Evolutionary conservation across 306 rosid genomes (phyloP).

Genomic region (Ceratonia siliqua): DNA sequence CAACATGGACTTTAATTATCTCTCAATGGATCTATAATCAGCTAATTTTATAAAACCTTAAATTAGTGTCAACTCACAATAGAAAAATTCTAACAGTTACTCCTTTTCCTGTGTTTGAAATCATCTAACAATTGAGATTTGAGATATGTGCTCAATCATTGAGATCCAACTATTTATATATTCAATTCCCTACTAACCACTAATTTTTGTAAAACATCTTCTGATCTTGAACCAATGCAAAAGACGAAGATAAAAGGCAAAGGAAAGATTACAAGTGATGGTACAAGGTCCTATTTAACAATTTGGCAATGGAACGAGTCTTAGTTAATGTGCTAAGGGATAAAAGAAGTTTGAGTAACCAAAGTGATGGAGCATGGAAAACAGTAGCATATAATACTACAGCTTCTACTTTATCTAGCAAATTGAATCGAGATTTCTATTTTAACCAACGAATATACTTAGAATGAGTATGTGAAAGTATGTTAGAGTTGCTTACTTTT

Average conservation of each 20-base stretch:
- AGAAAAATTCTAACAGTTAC: no score
- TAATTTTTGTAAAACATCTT: no score
- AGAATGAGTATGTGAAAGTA: background rate
- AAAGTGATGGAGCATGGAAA: background rate
- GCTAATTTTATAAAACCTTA: no score
- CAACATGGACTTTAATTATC: no score
- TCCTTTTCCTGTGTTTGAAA: no score
- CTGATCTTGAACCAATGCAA: no score
- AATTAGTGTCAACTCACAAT: no score
- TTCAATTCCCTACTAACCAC: no score
- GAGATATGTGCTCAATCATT: no score
- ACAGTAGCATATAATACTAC: background rate
- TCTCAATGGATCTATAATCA: no score
- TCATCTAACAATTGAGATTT: no score
- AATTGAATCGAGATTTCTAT: background rate
- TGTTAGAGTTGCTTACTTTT: background rate
- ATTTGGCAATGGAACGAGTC: background rate
- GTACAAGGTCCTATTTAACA: background rate
- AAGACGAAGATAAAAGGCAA: background rate
- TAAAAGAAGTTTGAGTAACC: background rate
- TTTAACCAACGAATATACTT: background rate
- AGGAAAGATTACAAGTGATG: background rate
- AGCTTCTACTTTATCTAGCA: background rate
- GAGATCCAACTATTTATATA: no score
- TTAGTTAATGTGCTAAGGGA: background rate